A percentile compares a stretch with the other conserved stretches of the same genome.
These are phyloP conservation scores for Furcasterigmium sp. DNA, from an alignment of 2,329 filamentous ascomycete genomes.

Conservation along the genomic window DNA sequence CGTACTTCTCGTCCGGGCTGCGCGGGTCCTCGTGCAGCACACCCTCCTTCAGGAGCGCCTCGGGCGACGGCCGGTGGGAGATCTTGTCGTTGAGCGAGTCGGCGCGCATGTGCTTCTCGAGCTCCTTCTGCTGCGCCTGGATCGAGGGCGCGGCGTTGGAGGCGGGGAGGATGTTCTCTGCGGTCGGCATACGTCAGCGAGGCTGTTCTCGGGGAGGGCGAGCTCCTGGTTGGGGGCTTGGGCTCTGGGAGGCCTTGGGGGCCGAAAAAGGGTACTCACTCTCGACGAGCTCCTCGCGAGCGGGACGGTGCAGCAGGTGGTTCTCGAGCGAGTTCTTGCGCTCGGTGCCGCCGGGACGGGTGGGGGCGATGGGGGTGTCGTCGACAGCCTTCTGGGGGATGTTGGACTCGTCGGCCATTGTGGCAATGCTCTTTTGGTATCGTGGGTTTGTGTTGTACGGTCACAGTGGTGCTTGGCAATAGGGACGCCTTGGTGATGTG, in stretches of 20 bases:
- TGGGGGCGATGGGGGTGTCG: constrained; percentile 52
- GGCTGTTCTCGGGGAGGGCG: too few species aligned
- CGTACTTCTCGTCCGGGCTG: constrained; percentile 50
- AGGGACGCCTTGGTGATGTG: too few species aligned
- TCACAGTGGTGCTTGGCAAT: too few species aligned
- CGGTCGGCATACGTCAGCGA: neutral
- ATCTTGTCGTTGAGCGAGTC: constrained; percentile 87
- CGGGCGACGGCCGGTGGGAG: constrained; percentile 68
- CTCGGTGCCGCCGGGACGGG: constrained; percentile 34
- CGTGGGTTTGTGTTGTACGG: constrained; percentile 7
- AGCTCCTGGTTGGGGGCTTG: too few species aligned
- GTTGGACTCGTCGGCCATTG: constrained; percentile 26
- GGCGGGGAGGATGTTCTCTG: constrained; percentile 82
- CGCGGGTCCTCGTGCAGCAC: constrained; percentile 68
- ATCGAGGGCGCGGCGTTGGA: constrained; percentile 74
- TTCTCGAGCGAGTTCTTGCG: constrained; percentile 69
- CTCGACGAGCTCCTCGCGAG: constrained; percentile 73
- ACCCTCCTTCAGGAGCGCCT: constrained; percentile 71
- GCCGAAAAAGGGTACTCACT: constrained; percentile 44
- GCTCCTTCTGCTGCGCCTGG: constrained; percentile 75
- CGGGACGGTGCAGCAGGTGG: constrained; percentile 66
- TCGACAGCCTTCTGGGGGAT: constrained; percentile 34
- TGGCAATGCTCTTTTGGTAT: constrained; percentile 8
- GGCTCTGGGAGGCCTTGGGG: neutral
- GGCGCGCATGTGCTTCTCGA: constrained; percentile 82